These are phyloP conservation scores for Sclerospora graminicola DNA, from an alignment of 352 stramenopile genomes.

Conservation along the genomic window DNA sequence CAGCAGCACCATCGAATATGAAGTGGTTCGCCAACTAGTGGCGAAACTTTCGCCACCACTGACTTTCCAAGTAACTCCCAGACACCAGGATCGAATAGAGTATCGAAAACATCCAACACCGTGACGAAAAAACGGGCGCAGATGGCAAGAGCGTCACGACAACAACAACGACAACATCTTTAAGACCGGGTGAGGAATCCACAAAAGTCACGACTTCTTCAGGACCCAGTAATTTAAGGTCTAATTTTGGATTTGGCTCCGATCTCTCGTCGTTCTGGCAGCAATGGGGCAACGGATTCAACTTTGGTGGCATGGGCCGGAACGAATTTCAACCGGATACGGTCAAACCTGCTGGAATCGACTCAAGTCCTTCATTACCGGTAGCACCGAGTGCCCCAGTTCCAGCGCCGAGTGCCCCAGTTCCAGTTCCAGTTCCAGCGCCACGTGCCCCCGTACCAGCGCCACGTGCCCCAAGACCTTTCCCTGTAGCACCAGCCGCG, in stretches of 20 bases:
- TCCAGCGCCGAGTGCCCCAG: too few species aligned
- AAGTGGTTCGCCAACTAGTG: too few species aligned
- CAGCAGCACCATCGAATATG: too few species aligned
- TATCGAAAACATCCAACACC: not conserved
- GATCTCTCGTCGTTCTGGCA: conserved; percentile 12
- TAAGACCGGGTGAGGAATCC: conserved; percentile 8
- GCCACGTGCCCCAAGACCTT: too few species aligned
- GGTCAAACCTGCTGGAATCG: conserved; percentile 13
- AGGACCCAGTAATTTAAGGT: conserved; percentile 3
- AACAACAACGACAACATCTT: conserved; percentile 16
- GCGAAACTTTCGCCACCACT: too few species aligned
- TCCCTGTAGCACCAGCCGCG: too few species aligned
- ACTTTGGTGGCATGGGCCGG: conserved; percentile 8
- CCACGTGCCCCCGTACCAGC: too few species aligned
- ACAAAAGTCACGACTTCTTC: conserved; percentile 19
- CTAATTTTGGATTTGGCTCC: conserved; percentile 10
- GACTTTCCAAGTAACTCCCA: too few species aligned
- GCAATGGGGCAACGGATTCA: conserved; percentile 19
- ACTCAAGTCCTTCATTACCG: conserved; percentile 4
- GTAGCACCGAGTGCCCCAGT: conserved; percentile 2
- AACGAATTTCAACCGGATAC: conserved; percentile 14
- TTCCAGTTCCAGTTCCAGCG: too few species aligned
- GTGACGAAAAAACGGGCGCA: conserved; percentile 9
- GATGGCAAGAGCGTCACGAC: conserved; percentile 15
- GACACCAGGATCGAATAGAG: too few species aligned